phyloP scores from a whole-genome alignment of 441 rosid genomes.

The Gossypium lobatum region DNA sequence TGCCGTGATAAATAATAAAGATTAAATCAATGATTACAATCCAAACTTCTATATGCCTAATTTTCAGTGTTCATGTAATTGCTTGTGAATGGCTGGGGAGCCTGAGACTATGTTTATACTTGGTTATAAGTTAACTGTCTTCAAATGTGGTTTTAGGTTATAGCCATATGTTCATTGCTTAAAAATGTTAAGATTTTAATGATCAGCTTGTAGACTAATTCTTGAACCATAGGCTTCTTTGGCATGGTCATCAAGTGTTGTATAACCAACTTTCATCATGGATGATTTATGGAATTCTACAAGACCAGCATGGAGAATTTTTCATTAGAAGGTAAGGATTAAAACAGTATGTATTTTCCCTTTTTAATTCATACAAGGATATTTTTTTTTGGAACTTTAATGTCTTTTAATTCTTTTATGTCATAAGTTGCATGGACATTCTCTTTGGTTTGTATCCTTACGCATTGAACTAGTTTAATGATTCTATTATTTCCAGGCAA shows the following conservation, averaged over 20 bases:
- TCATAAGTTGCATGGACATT: neutral
- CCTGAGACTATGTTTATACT: neutral
- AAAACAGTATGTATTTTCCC: neutral
- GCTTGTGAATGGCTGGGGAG: neutral
- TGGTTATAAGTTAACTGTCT: neutral
- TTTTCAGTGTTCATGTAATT: neutral
- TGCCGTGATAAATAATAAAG: neutral
- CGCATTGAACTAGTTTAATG: neutral
- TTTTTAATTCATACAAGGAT: neutral
- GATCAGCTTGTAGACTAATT: conserved; percentile 12
- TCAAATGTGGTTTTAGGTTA: neutral
- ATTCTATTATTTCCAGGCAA: conserved; percentile 45
- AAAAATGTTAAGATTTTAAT: neutral
- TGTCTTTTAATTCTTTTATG: neutral
- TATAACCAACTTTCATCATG: conserved; percentile 91
- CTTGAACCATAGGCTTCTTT: conserved; percentile 65
- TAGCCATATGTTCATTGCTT: neutral
- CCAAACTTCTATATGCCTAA: neutral
- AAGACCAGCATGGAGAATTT: conserved; percentile 90
- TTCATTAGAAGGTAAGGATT: conserved; percentile 64
- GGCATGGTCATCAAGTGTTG: conserved; percentile 97
- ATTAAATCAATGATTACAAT: neutral
- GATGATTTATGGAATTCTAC: conserved; percentile 96
- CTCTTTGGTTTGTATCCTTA: neutral
- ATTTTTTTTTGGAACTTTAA: neutral